Conservation (phyloP, 2,329 filamentous ascomycete genomes). For the Trichoderma oligosporum region DNA sequence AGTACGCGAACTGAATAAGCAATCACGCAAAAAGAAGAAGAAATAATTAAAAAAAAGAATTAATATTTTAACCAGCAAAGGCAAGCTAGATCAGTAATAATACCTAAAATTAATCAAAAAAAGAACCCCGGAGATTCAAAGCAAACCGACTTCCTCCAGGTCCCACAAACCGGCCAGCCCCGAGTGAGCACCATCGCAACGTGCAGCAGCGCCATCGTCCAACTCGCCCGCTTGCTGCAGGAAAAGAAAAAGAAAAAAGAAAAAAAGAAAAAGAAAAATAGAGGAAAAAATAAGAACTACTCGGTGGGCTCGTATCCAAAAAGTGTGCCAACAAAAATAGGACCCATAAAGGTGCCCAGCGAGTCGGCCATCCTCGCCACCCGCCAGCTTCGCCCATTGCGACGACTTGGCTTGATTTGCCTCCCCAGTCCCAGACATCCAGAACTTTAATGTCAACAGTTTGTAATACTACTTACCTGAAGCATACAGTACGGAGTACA, state of each 20-base stretch:
- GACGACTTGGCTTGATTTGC: neutral
- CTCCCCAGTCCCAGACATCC: neutral
- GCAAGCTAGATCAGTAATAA: neutral
- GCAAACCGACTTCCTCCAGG: neutral
- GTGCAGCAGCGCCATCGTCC: constrained; percentile 22
- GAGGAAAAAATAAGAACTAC: neutral
- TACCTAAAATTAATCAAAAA: constrained; percentile 4
- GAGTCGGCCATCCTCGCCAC: constrained; percentile 5
- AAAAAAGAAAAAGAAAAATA: neutral
- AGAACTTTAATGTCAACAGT: constrained; percentile 8
- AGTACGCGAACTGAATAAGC: too few relatives aligned
- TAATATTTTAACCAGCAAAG: too few relatives aligned
- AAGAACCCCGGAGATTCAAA: neutral
- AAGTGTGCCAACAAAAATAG: constrained; percentile 14
- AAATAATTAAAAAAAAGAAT: too few relatives aligned
- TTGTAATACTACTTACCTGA: too few relatives aligned
- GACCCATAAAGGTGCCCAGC: neutral
- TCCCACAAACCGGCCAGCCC: constrained; percentile 13
- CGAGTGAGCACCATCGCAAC: constrained; percentile 18
- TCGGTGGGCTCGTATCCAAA: constrained; percentile 7
- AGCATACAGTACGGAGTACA: too few relatives aligned
- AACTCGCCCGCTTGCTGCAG: constrained; percentile 10
- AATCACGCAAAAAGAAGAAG: neutral
- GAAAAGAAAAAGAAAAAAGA: neutral
- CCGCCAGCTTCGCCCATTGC: constrained; percentile 11